Conservation (phyloP, 495 filamentous ascomycete genomes). For the Trichocladium uniseriatum region DNA sequence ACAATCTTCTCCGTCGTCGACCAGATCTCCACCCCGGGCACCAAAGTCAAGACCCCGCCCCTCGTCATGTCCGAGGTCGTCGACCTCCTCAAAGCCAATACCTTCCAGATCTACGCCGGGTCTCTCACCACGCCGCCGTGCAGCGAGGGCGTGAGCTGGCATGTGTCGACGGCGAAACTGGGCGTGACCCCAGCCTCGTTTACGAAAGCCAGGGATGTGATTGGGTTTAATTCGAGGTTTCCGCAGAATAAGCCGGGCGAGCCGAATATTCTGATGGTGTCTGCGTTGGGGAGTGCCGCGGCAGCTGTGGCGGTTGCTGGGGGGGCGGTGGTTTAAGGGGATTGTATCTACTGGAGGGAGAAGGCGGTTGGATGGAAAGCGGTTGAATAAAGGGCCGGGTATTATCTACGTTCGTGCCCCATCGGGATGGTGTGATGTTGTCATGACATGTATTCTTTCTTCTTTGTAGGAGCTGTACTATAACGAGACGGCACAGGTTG, state of each 20-base stretch:
- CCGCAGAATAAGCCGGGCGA: conserved; percentile 49
- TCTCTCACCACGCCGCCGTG: conserved; percentile 64
- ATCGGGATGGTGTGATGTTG: too few relatives aligned
- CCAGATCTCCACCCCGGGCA: conserved; percentile 47
- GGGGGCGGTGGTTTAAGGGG: background rate
- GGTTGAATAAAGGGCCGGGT: too few relatives aligned
- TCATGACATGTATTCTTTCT: too few relatives aligned
- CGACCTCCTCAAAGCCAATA: conserved; percentile 37
- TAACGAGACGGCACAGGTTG: too few relatives aligned
- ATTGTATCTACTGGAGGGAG: too few relatives aligned
- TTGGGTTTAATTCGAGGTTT: conserved; percentile 57
- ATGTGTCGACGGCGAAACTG: conserved; percentile 45
- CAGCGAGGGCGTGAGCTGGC: conserved; percentile 51
- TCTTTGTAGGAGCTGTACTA: too few relatives aligned
- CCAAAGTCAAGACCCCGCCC: conserved; percentile 42
- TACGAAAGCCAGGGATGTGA: conserved; percentile 45
- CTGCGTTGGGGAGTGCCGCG: conserved; percentile 7
- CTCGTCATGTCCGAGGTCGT: conserved; percentile 50
- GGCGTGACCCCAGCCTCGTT: conserved; percentile 45
- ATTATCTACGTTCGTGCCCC: too few relatives aligned
- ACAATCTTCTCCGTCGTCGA: conserved; percentile 43
- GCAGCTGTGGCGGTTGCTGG: conserved; percentile 5
- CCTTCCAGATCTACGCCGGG: conserved; percentile 41
- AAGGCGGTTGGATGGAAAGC: too few relatives aligned
- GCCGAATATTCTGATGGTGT: conserved; percentile 41